These are phyloP conservation scores for Salvia miltiorrhiza DNA, from an alignment of 257 asterid species.

Conservation along the genomic window DNA sequence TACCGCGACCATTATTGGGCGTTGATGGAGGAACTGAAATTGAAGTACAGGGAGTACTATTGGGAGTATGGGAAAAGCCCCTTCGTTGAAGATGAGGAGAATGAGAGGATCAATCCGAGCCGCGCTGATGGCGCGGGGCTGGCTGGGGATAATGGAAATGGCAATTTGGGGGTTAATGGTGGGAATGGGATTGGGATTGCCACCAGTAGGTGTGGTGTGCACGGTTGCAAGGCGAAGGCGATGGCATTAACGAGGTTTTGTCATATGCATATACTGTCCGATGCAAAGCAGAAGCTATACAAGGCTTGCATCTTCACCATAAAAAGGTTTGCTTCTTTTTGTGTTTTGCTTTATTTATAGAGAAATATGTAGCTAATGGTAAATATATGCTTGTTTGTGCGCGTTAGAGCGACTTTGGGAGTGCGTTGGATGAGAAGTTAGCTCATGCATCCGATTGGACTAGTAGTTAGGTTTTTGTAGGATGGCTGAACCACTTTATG, in stretches of 20 bases:
- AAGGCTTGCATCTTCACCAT: conserved; percentile 67
- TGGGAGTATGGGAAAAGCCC: conserved; percentile 83
- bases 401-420: background rate
- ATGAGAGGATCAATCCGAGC: conserved; percentile 23
- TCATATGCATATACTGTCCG: conserved; percentile 68
- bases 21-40: conserved; percentile 78
- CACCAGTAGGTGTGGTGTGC: conserved; percentile 31
- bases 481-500: background rate
- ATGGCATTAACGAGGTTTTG: conserved; percentile 50
- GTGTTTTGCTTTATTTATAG: background rate
- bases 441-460: conserved; percentile 1
- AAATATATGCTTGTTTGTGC: background rate
- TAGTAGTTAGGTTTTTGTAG: conserved; percentile 5
- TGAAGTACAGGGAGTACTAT: conserved; percentile 53
- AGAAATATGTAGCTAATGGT: background rate
- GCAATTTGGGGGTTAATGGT: conserved; percentile 26
- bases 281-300: conserved; percentile 77
- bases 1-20: conserved; percentile 79
- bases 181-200: conserved; percentile 4
- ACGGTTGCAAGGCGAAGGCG: conserved; percentile 50
- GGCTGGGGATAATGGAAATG: conserved; percentile 30
- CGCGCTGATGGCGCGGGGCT: conserved; percentile 24
- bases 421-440: background rate
- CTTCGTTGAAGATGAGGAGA: conserved; percentile 54
- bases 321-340: conserved; percentile 52